Percentiles rank a stretch among this genome's conserved stretches.
Conservation (phyloP, 257 asterid species). For the Marsdenia floribunda region DNA sequence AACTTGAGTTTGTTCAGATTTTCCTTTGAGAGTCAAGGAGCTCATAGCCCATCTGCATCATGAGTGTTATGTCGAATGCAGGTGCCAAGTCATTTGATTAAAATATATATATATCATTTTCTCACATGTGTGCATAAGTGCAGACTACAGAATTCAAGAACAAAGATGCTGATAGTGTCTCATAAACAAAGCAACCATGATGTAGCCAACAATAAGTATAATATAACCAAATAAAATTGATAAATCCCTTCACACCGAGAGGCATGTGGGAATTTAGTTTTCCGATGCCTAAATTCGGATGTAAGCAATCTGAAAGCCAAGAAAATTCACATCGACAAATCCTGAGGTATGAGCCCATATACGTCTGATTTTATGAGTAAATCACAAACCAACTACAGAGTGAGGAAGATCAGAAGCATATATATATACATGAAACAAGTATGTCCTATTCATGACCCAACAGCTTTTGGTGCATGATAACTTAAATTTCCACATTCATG, state of each 20-base stretch:
- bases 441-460: not conserved
- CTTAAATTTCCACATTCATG: not conserved
- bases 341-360: not conserved
- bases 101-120: not conserved
- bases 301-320: not conserved
- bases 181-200: not conserved
- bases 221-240: not conserved
- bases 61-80: constrained; percentile 8
- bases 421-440: not conserved
- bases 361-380: not conserved
- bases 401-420: not conserved
- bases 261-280: not conserved
- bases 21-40: constrained; percentile 86
- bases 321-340: not conserved
- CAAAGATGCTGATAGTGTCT: not conserved
- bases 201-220: not conserved
- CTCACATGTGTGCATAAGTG: not conserved
- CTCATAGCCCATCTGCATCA: constrained; percentile 99
- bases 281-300: not conserved
- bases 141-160: not conserved
- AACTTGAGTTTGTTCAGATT: constrained; percentile 62
- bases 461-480: not conserved
- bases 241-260: not conserved
- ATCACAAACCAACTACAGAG: not conserved
- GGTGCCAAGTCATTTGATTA: not conserved